Percentiles rank a stretch among this genome's conserved stretches.
These are phyloP conservation scores for Oleoguttula mirabilis DNA, from an alignment of 495 filamentous ascomycete species.

Conservation along the genomic window DNA sequence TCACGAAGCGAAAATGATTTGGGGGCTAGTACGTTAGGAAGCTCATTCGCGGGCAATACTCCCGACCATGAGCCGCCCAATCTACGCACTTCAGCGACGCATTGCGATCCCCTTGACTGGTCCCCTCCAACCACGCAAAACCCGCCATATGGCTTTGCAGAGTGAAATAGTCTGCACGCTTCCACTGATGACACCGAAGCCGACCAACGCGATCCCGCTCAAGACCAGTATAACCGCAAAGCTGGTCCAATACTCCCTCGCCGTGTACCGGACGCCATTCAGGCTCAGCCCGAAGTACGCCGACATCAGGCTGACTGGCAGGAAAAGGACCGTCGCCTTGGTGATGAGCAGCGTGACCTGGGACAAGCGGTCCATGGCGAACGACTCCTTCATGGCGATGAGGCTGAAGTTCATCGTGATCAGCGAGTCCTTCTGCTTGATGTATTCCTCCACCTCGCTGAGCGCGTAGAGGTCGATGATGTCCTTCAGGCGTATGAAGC, in stretches of 20 bases:
- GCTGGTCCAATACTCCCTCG: conserved; percentile 56
- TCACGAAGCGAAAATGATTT: too few species aligned
- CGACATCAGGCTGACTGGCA: conserved; percentile 73
- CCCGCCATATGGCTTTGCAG: neutral
- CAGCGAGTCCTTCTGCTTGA: conserved; percentile 66
- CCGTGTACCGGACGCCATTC: conserved; percentile 46
- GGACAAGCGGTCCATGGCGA: conserved; percentile 65
- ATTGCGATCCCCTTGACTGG: too few species aligned
- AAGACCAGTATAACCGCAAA: conserved; percentile 57
- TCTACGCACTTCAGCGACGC: too few species aligned
- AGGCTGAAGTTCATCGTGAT: conserved; percentile 82
- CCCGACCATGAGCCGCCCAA: too few species aligned
- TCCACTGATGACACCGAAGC: conserved; percentile 42
- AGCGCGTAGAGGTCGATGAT: conserved; percentile 67
- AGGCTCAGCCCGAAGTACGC: conserved; percentile 73
- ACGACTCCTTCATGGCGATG: conserved; percentile 71
- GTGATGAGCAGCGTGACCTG: conserved; percentile 71
- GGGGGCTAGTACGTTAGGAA: too few species aligned
- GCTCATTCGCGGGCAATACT: too few species aligned
- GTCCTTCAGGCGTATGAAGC: conserved; percentile 66
- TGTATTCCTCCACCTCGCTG: conserved; percentile 66
- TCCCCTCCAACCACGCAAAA: too few species aligned
- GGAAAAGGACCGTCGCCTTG: conserved; percentile 72
- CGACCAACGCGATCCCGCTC: conserved; percentile 47
- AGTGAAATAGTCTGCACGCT: conserved; percentile 32